Evolutionary conservation across 2,329 filamentous ascomycete genomes (phyloP).

Genomic region (Chrysoporthe cubensis): DNA sequence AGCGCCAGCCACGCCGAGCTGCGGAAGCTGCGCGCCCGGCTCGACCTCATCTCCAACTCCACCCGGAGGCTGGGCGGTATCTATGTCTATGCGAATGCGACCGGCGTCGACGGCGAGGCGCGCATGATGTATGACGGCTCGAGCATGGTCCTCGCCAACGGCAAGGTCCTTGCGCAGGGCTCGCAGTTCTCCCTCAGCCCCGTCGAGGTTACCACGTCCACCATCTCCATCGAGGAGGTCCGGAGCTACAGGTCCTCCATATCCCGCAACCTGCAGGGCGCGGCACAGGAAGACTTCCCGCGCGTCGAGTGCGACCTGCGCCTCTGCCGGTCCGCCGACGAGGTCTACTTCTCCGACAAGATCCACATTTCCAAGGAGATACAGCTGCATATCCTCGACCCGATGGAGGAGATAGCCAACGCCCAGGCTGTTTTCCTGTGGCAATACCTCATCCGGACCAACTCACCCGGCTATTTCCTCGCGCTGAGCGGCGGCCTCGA

Average conservation of each 20-base stretch:
- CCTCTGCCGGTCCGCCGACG: conserved; percentile 33
- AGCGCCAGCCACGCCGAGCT: conserved; percentile 51
- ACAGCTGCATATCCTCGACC: conserved; percentile 29
- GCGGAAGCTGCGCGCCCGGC: conserved; percentile 65
- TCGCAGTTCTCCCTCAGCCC: conserved; percentile 31
- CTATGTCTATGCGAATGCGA: conserved; percentile 50
- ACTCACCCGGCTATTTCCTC: conserved; percentile 30
- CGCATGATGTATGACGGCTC: conserved; percentile 47
- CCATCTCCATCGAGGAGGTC: conserved; percentile 30
- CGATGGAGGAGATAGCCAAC: conserved; percentile 40
- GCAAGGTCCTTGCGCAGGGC: conserved; percentile 30
- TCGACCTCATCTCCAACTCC: conserved; percentile 68
- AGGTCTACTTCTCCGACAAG: conserved; percentile 33
- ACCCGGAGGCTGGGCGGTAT: conserved; percentile 65
- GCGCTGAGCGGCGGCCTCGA: conserved; percentile 31
- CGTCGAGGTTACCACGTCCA: conserved; percentile 31
- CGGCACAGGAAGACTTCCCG: conserved; percentile 29
- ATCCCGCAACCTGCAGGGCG: conserved; percentile 31
- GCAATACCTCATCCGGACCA: conserved; percentile 31
- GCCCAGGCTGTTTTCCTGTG: conserved; percentile 33
- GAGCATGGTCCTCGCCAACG: conserved; percentile 30
- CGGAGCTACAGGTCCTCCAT: conserved; percentile 30
- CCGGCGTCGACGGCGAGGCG: conserved; percentile 37
- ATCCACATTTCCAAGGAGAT: conserved; percentile 24
- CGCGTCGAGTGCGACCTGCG: conserved; percentile 30